Percentiles rank a stretch among this genome's conserved stretches.
Conservation (phyloP, 2,329 filamentous ascomycete species). For the Stagonosporopsis vannaccii region DNA sequence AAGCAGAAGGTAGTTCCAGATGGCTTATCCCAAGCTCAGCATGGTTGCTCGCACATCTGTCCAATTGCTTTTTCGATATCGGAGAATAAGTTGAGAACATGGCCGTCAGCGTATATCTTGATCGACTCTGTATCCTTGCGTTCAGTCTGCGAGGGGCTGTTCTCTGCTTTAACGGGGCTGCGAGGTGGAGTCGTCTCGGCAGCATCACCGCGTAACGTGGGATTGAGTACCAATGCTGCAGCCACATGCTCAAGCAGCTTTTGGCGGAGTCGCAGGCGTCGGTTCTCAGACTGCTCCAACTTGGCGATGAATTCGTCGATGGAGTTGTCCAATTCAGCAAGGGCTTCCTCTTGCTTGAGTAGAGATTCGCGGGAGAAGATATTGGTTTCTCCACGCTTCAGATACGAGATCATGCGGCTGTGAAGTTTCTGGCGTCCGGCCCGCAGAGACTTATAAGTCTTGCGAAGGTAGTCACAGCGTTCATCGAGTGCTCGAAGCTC, state of each 20-base stretch:
- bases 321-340: slow-evolving; percentile 76
- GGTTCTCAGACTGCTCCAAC: slow-evolving; percentile 81
- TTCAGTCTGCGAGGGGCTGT: slow-evolving; percentile 41
- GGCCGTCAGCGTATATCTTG: slow-evolving; percentile 54
- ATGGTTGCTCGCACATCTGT: slow-evolving; percentile 53
- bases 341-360: slow-evolving; percentile 79
- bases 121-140: slow-evolving; percentile 53
- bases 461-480: slow-evolving; percentile 78
- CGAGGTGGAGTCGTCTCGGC: slow-evolving; percentile 48
- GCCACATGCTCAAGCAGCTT: slow-evolving; percentile 84
- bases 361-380: slow-evolving; percentile 78
- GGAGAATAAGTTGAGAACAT: slow-evolving; percentile 51
- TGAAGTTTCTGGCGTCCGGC: slow-evolving; percentile 80
- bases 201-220: slow-evolving; percentile 35
- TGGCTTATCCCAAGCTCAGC: slow-evolving; percentile 28
- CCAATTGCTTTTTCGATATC: slow-evolving; percentile 53
- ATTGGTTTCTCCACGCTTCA: slow-evolving; percentile 73
- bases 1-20: slow-evolving; percentile 17
- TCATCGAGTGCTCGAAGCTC: slow-evolving; percentile 80
- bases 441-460: slow-evolving; percentile 76
- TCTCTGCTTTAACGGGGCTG: slow-evolving; percentile 48
- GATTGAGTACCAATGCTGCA: slow-evolving; percentile 61
- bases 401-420: slow-evolving; percentile 76
- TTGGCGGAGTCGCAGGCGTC: slow-evolving; percentile 76
- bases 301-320: slow-evolving; percentile 84